Conservation (phyloP, 164 flowering plant species). For the Kalanchoe fedtschenkoi region DNA sequence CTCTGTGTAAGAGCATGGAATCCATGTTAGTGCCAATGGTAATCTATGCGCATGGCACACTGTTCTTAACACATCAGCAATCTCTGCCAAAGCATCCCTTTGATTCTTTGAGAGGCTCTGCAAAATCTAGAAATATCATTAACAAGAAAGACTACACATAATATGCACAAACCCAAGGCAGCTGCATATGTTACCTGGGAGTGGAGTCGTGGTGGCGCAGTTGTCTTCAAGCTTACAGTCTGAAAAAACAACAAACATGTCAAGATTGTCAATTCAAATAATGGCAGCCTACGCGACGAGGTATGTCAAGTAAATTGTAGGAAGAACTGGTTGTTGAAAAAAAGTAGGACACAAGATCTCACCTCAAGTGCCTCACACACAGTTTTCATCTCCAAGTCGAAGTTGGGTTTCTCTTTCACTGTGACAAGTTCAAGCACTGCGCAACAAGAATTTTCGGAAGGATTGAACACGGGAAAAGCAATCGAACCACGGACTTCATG, state of each 20-base stretch:
- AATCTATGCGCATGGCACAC: slow-evolving; percentile 87
- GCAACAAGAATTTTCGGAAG: slow-evolving; percentile 41
- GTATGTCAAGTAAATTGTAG: no score
- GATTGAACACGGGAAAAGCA: slow-evolving; percentile 68
- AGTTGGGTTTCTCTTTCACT: slow-evolving; percentile 50
- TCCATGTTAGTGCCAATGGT: slow-evolving; percentile 88
- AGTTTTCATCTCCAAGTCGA: slow-evolving; percentile 62
- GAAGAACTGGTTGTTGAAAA: no score
- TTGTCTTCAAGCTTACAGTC: slow-evolving; percentile 64
- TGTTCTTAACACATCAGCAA: slow-evolving; percentile 64
- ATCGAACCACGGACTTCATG: slow-evolving; percentile 71
- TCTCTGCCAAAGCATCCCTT: slow-evolving; percentile 66
- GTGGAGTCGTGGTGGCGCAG: slow-evolving; percentile 31
- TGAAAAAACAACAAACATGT: slow-evolving; percentile 16
- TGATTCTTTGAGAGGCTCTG: slow-evolving; percentile 57
- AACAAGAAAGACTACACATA: slow-evolving; percentile 5
- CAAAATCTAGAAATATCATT: slow-evolving; percentile 7
- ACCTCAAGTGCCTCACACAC: slow-evolving; percentile 76
- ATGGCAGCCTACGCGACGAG: not conserved
- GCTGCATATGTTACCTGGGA: slow-evolving; percentile 33
- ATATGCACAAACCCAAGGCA: not conserved
- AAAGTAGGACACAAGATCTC: slow-evolving; percentile 7
- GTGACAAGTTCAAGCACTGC: slow-evolving; percentile 86
- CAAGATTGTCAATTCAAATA: not conserved
- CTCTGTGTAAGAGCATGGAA: slow-evolving; percentile 42